Conservation (phyloP, 2,329 filamentous ascomycete species). For the Xylariaceae sp. region DNA sequence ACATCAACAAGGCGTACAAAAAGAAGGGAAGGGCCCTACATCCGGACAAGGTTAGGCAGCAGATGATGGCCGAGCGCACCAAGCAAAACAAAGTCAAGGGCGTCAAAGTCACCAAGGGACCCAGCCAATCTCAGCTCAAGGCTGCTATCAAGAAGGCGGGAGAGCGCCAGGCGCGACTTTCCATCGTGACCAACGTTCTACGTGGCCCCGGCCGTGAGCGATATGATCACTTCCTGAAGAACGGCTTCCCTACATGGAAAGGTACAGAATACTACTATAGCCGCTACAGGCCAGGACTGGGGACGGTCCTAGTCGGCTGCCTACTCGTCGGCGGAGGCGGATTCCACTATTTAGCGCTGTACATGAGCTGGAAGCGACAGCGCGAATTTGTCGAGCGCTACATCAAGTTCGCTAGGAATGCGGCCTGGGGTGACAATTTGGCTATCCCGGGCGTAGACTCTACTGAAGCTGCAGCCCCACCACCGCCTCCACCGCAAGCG, state of each 20-base stretch:
- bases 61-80: slow-evolving; percentile 74
- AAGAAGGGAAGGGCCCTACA: slow-evolving; percentile 84
- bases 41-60: slow-evolving; percentile 93
- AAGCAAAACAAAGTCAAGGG: slow-evolving; percentile 61
- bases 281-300: slow-evolving; percentile 88
- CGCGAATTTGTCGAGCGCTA: slow-evolving; percentile 90
- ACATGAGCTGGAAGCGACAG: slow-evolving; percentile 88
- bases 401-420: slow-evolving; percentile 84
- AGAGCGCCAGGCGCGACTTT: slow-evolving; percentile 83
- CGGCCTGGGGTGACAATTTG: slow-evolving; percentile 87
- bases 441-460: slow-evolving; percentile 72
- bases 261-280: slow-evolving; percentile 98
- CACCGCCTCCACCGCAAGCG: slow-evolving; percentile 49
- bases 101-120: slow-evolving; percentile 72
- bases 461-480: slow-evolving; percentile 50
- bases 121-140: slow-evolving; percentile 76
- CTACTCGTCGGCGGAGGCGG: slow-evolving; percentile 84
- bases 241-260: slow-evolving; percentile 96
- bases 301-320: slow-evolving; percentile 80
- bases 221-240: slow-evolving; percentile 91
- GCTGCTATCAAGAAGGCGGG: slow-evolving; percentile 80
- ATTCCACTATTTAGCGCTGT: slow-evolving; percentile 84
- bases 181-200: slow-evolving; percentile 85
- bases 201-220: slow-evolving; percentile 80
- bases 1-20: slow-evolving; percentile 93